phyloP scores from a whole-genome alignment of 257 asterid species.

The Echium plantagineum region DNA sequence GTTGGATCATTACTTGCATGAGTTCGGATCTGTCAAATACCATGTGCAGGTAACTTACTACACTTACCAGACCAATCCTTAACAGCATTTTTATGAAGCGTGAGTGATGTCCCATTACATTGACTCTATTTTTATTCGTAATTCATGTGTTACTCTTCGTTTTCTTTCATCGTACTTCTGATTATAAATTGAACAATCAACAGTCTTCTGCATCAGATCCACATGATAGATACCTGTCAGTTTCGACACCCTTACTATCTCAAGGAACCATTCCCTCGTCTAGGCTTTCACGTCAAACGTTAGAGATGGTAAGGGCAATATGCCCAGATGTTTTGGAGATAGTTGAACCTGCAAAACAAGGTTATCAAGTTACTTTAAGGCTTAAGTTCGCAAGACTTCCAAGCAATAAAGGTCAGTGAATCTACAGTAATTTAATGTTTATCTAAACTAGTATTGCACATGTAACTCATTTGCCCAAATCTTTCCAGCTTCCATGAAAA shows the following conservation, averaged over 20 bases:
- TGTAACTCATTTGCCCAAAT: background rate
- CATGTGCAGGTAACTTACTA: slow-evolving; percentile 75
- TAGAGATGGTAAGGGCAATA: slow-evolving; percentile 48
- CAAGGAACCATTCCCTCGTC: slow-evolving; percentile 37
- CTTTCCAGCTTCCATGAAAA: slow-evolving; percentile 41
- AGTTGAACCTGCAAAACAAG: slow-evolving; percentile 52
- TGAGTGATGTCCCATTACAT: too few relatives aligned
- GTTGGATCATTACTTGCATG: slow-evolving; percentile 71
- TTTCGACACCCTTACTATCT: slow-evolving; percentile 72
- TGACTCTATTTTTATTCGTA: too few relatives aligned
- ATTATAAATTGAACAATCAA: slow-evolving; percentile 6
- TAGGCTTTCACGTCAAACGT: slow-evolving; percentile 42
- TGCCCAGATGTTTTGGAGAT: slow-evolving; percentile 51
- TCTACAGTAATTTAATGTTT: background rate
- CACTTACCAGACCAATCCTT: background rate
- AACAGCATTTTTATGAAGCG: too few relatives aligned
- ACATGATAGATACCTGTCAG: slow-evolving; percentile 41
- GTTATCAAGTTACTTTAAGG: slow-evolving; percentile 61
- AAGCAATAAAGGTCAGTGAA: slow-evolving; percentile 40
- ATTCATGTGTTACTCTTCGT: background rate
- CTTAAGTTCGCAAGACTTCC: slow-evolving; percentile 44
- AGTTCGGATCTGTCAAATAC: slow-evolving; percentile 73
- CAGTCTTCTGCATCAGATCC: slow-evolving; percentile 68
- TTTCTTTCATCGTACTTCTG: background rate
- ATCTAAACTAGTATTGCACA: too few relatives aligned